Base-by-base conservation (phyloP, 495 filamentous ascomycete species). In the Hypoxylon cercidicola region DNA sequence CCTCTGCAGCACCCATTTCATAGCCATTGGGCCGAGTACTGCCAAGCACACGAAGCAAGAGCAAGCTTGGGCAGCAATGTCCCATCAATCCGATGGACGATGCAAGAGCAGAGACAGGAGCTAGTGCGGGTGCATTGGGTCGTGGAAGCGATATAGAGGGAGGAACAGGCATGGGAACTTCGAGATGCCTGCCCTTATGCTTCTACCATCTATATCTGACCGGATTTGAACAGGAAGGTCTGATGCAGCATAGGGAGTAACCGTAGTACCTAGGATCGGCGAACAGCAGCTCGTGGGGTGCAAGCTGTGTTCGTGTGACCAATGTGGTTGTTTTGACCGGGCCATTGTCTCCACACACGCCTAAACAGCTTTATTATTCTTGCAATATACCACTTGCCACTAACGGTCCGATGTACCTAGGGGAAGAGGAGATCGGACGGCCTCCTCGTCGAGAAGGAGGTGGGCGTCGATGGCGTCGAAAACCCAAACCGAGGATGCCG, bases 401-500 rank as follows among this genome's bases (percentile, higher is more conserved):
- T 69, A 67, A 69, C 45, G 52, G 65, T 66, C 66, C 65, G 55
- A 61, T 64, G 66, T 69, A 64, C 66, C 51, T 69, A 65, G 50
- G 62, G 25, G 74, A 74, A 66, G 68, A 71, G 55, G 71, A 78
- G 48, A 77, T 75, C 35, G 54, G 55, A 65, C 57, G 69, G 77
- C 58, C 75, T 78, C 20, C 77, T 93, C 64, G 85, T 90, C 77
- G 78, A 81, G 44, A 76, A 45, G 60, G 60, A 55, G 55, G 60
- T 68, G 65, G 55, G 60, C 28, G 60, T 68, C 18, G 59, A 63
- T 51, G 65, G 54, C 50, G 60, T 68, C 53, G 65, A 52, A 56
- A 55, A 46, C 54, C 60, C 55, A 68, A 63, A 63, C 65, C 54
- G 60, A 68, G 45, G 19, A 47, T 51, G 49, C 60, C 60, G 60